Evolutionary conservation across 1,139 yeast genomes (phyloP).

Genomic region (Yamadazyma epiphylla): DNA sequence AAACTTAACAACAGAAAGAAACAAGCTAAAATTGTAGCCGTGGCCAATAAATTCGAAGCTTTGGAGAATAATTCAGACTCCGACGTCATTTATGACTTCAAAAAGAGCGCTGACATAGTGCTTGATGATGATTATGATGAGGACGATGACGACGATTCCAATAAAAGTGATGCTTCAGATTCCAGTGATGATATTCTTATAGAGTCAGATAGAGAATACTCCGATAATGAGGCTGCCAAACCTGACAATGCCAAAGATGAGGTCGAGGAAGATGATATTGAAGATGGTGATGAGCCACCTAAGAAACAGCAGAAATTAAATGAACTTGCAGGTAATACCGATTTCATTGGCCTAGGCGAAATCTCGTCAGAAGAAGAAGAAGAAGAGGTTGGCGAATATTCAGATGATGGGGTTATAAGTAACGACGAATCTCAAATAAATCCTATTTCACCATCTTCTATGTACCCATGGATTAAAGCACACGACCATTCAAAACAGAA

Average conservation of each 20-base stretch:
- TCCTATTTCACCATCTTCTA: constrained; percentile 20
- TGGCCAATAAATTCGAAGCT: constrained; percentile 17
- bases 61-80: constrained; percentile 19
- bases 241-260: background rate
- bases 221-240: constrained; percentile 12
- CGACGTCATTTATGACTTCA: constrained; percentile 16
- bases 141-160: constrained; percentile 4
- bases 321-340: constrained; percentile 44
- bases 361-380: constrained; percentile 42
- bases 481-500: constrained; percentile 71
- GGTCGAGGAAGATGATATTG: constrained; percentile 2
- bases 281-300: constrained; percentile 6
- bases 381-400: constrained; percentile 20
- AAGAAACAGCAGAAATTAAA: constrained; percentile 13
- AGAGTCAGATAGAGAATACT: constrained; percentile 34
- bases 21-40: constrained; percentile 9
- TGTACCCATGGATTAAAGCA: constrained; percentile 78
- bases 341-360: constrained; percentile 60
- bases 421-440: constrained; percentile 25
- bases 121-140: constrained; percentile 3
- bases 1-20: constrained; percentile 4
- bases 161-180: constrained; percentile 3
- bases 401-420: constrained; percentile 35
- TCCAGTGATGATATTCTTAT: constrained; percentile 28
- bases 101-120: background rate